Percentiles rank a stretch among this genome's conserved stretches.
phyloP scores from a whole-genome alignment of 1,139 yeast species.

The Zygoascus hellenicus region DNA sequence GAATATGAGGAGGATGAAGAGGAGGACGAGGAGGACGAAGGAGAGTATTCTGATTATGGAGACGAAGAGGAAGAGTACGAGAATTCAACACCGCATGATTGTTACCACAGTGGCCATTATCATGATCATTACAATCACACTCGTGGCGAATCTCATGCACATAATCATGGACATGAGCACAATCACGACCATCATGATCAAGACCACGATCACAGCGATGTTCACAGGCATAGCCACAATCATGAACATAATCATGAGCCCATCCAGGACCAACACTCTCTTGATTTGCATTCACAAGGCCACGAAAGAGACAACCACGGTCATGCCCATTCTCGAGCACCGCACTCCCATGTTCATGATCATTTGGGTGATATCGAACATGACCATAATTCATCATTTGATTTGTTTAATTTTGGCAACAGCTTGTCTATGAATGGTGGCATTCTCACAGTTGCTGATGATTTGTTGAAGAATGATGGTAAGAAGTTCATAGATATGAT shows the following conservation, averaged over 20 bases:
- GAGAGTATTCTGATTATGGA: conserved; percentile 6
- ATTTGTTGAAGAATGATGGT: conserved; percentile 68
- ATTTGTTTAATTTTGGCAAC: conserved; percentile 33
- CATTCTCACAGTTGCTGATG: conserved; percentile 66
- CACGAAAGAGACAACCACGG: no score
- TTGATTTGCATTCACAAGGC: no score
- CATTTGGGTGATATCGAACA: neutral
- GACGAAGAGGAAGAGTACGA: conserved; percentile 7
- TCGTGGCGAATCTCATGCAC: neutral
- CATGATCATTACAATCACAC: conserved; percentile 16
- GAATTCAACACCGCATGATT: conserved; percentile 12
- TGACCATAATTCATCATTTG: conserved; percentile 13
- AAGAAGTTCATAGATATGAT: conserved; percentile 67
- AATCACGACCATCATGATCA: conserved; percentile 6
- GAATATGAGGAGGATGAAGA: conserved; percentile 16
- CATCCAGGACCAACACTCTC: conserved; percentile 6
- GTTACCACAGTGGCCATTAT: conserved; percentile 15
- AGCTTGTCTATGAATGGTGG: conserved; percentile 38
- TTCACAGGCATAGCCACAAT: conserved; percentile 10
- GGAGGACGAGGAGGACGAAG: conserved; percentile 12
- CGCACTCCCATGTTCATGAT: conserved; percentile 15
- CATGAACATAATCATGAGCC: conserved; percentile 16
- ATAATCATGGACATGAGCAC: neutral
- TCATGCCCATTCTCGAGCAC: conserved; percentile 6
- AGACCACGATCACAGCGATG: conserved; percentile 15